Evolutionary conservation across 148 eudicot species (phyloP), one percentile per base, ranked within the genome.

Genomic region (Selenicereus undatus): DNA sequence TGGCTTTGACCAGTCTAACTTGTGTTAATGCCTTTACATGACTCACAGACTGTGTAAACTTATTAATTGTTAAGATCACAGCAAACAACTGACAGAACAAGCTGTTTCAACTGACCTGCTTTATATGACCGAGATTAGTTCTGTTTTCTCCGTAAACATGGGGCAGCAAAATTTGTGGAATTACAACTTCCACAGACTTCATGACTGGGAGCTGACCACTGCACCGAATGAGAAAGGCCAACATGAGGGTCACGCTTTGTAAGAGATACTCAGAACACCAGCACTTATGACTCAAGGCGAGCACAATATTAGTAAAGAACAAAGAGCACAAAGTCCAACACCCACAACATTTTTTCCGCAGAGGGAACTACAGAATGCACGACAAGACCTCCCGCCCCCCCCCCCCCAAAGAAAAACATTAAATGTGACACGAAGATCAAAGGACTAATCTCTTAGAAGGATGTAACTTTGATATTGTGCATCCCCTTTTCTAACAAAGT

Each of bases 141-240:
- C 78, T 83, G 85, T 86, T 86, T 56, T 90, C 92, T 21, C 92
- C 92, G 74, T 87, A 88, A 69, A 90, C 86, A 81, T 86, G 84
- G 45, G 86, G 78, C 56, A 88, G 80, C 78, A 83, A 77, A 35
- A 51, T 74, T 71, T 83, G 86, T 52, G 90, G 92, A 79, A 88
- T 78, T 58, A 85, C 87, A 11, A 90, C 85, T 83, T 90, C 92
- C 42, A 88, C 83, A 16, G 83, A 84, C 51, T 78, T 71, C 81
- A 20, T 39, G 76, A 32, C 75, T 7, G 82, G 78, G 60, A 73
- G 76, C 80, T 78, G 85, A 77, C 48, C 73, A 71, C 92, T 90
- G 90, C 85, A 85, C 68, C 9, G n/a, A 50, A 43, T 66, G 22
- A 51, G 35, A 30, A 71, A 71, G 73, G 42, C 8, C 26, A 65